Evolutionary conservation across 2,329 filamentous ascomycete genomes (phyloP), one percentile per base, ranked within the genome.

Genomic region (Cladophialophora immunda): DNA sequence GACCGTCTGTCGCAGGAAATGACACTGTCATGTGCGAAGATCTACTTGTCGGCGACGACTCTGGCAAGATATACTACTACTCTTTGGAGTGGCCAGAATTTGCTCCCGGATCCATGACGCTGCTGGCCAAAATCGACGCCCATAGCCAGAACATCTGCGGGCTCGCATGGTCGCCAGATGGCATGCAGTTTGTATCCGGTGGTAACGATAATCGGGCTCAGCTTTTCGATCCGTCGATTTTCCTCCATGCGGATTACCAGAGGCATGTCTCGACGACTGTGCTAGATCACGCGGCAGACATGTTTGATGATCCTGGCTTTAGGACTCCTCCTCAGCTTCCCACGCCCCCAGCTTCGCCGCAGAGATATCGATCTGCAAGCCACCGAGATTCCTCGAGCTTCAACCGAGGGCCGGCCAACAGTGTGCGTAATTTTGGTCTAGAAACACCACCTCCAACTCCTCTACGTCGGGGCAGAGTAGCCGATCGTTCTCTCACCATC

Each of bases 91-190:
- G 94, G 94, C 87, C 89, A 4, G 67, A 71, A 13, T 64, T 59
- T 50, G 69, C 54, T 15, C 36, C 59, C 32, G 93, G 94, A 15
- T 85, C 89, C 36, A 89, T 97, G 82, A 92, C 87, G 1, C 82
- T 97, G 27, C 81, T 97, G 59, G 90, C 91, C 25, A 89, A 89
- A 70, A 90, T 98, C 72, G 85, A 85, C 34, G 87, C 92, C 7
- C 94, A 98, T 76, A 87, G 85, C 1, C 93, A 97, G 78, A 94
- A 98, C 75, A 90, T 99, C 62, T 99, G 95, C 74, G 94, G 94
- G 1, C 82, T 99, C n/a, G 87, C 92, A 2, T 98, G 94, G 92
- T 94, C 93, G 3, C 82, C 83, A 2, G 88, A 92, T 73, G 93
- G 93, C 3, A 84, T 84, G 2, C 84, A 89, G 38, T 94, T 99